phyloP scores from a whole-genome alignment of 2,329 filamentous ascomycete species.

The Pyricularia grisea region DNA sequence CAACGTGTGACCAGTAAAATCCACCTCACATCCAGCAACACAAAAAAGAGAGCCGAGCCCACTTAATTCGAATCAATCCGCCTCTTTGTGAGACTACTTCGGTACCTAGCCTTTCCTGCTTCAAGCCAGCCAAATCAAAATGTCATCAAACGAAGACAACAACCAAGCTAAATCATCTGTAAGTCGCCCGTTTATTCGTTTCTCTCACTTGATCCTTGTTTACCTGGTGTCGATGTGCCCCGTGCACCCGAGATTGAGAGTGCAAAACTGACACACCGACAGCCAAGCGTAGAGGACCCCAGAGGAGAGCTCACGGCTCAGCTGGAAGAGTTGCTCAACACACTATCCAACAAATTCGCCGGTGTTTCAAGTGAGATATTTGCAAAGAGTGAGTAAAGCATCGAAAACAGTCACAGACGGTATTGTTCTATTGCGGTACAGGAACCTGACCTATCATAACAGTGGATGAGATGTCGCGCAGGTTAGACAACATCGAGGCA shows the following conservation, averaged over 20 bases:
- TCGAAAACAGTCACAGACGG: not conserved
- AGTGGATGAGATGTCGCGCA: conserved; percentile 93
- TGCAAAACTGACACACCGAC: conserved; percentile 16
- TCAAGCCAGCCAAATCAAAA: conserved; percentile 9
- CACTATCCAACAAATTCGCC: conserved; percentile 77
- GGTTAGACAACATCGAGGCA: conserved; percentile 74
- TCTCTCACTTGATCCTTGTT: not conserved
- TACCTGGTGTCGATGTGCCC: not conserved
- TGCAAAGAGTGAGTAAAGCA: conserved; percentile 66
- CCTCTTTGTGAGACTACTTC: not conserved
- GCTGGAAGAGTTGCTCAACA: conserved; percentile 79
- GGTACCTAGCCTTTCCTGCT: not conserved
- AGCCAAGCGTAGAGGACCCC: conserved; percentile 28
- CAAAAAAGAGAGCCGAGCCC: not conserved
- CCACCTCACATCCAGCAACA: not conserved
- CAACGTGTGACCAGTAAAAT: not conserved
- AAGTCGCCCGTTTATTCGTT: conserved; percentile 10
- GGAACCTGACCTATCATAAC: not conserved
- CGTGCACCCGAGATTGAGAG: not conserved
- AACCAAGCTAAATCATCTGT: conserved; percentile 27
- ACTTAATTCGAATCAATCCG: not conserved
- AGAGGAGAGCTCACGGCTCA: conserved; percentile 63
- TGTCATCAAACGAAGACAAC: conserved; percentile 29
- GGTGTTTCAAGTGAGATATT: conserved; percentile 80
- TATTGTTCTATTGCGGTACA: not conserved